A percentile compares a stretch with the other conserved stretches of the same genome.
Conservation (phyloP, 257 asterid species). For the Nicotiana sylvestris region DNA sequence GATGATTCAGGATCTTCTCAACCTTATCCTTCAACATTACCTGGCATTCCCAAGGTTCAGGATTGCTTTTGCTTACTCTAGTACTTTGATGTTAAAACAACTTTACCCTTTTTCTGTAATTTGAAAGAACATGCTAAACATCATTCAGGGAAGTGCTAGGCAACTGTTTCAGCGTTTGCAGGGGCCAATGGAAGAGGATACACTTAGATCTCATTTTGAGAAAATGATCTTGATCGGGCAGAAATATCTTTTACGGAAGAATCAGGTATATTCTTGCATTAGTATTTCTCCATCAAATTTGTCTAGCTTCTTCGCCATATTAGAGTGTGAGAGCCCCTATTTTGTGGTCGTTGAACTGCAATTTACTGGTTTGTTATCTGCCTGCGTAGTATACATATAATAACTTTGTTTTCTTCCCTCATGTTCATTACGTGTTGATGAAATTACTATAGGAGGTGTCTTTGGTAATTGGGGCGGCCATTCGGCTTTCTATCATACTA, state of each 20-base stretch:
- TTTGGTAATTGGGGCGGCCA: slow-evolving; percentile 3
- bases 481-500: neutral
- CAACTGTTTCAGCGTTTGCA: slow-evolving; percentile 91
- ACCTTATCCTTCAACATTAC: slow-evolving; percentile 84
- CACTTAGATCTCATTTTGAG: slow-evolving; percentile 88
- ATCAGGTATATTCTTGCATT: slow-evolving; percentile 50
- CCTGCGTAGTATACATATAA: neutral
- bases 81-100: slow-evolving; percentile 11
- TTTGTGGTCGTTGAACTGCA: neutral
- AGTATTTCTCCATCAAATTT: neutral
- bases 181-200: slow-evolving; percentile 97
- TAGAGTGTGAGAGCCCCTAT: slow-evolving; percentile 1
- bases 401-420: neutral
- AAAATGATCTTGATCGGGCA: slow-evolving; percentile 67
- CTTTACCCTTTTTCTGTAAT: neutral
- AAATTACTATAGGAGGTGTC: neutral
- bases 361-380: neutral
- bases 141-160: slow-evolving; percentile 89
- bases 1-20: slow-evolving; percentile 97
- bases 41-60: slow-evolving; percentile 93
- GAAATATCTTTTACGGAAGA: slow-evolving; percentile 50
- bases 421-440: neutral
- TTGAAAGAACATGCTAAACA: slow-evolving; percentile 25
- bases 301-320: neutral
- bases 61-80: slow-evolving; percentile 12